Percentiles rank a stretch among this genome's conserved stretches.
Evolutionary conservation across 306 rosid species (phyloP).

Genomic region (Arachis stenosperma): DNA sequence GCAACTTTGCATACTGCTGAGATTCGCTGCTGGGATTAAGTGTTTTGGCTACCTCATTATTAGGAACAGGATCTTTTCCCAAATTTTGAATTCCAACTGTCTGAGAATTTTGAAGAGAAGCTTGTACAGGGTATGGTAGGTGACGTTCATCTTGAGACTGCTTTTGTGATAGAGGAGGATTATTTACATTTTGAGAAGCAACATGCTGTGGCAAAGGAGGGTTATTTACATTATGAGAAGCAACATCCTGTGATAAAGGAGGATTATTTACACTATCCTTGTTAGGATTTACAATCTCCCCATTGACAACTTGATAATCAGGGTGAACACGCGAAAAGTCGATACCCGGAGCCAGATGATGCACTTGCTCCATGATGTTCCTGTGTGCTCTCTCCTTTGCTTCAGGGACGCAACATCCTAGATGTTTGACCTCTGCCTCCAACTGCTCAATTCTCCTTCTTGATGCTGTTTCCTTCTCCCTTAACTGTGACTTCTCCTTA

Average conservation of each 20-base stretch:
- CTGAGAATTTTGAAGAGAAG: slow-evolving; percentile 63
- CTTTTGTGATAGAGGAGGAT: slow-evolving; percentile 52
- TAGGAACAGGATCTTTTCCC: slow-evolving; percentile 51
- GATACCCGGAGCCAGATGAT: no score
- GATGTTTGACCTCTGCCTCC: no score
- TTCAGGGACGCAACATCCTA: no score
- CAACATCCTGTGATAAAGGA: slow-evolving; percentile 42
- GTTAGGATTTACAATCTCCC: no score
- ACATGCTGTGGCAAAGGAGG: slow-evolving; percentile 51
- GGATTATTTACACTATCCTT: no score
- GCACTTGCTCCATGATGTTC: no score
- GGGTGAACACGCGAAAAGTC: no score
- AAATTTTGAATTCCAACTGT: slow-evolving; percentile 48
- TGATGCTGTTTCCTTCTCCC: no score
- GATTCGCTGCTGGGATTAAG: slow-evolving; percentile 59
- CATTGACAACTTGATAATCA: no score
- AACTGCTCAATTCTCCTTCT: no score
- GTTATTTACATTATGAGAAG: slow-evolving; percentile 47
- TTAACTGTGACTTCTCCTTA: no score
- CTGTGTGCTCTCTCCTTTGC: no score
- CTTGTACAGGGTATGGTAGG: slow-evolving; percentile 50
- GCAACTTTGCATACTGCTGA: slow-evolving; percentile 84
- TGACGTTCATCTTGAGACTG: slow-evolving; percentile 61
- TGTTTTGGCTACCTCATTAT: slow-evolving; percentile 55
- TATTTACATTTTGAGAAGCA: slow-evolving; percentile 49